phyloP scores from a whole-genome alignment of 2,329 filamentous ascomycete genomes.

The Plectosphaerella sp. region DNA sequence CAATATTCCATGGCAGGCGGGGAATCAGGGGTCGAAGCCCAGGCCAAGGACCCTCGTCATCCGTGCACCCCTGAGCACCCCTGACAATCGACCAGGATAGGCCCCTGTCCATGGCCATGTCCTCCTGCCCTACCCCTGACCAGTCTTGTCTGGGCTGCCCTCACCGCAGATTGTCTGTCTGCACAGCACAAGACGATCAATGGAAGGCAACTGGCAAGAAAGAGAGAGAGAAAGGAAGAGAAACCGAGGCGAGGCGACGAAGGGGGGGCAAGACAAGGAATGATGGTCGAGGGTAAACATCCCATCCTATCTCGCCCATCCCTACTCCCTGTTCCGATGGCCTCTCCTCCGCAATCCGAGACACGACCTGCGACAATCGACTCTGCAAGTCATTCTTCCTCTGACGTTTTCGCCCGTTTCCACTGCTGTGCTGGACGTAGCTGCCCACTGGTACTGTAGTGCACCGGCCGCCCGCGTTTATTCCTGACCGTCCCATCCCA shows the following conservation, averaged over 20 bases:
- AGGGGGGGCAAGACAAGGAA: background rate
- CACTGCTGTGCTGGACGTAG: background rate
- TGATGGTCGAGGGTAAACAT: background rate
- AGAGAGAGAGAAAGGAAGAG: background rate
- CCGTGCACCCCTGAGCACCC: background rate
- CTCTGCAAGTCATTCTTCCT: constrained; percentile 2
- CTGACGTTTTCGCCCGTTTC: constrained; percentile 1
- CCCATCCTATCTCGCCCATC: background rate
- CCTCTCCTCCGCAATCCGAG: constrained; percentile 1
- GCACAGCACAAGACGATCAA: background rate
- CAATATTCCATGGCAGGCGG: background rate
- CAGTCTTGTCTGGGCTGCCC: no score
- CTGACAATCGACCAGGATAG: background rate
- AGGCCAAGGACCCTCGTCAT: background rate
- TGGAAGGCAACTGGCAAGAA: background rate
- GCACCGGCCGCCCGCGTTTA: no score
- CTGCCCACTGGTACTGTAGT: background rate
- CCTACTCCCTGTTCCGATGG: constrained; percentile 1
- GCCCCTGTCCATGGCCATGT: no score
- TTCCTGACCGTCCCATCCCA: no score
- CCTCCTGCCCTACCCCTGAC: no score
- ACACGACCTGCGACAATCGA: constrained; percentile 3
- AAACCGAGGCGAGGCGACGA: background rate
- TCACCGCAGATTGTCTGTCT: background rate
- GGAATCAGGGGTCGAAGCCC: background rate